A percentile compares a stretch with the other conserved stretches of the same genome.
Conservation (phyloP, 495 filamentous ascomycete genomes). For the Penicillium daleae region DNA sequence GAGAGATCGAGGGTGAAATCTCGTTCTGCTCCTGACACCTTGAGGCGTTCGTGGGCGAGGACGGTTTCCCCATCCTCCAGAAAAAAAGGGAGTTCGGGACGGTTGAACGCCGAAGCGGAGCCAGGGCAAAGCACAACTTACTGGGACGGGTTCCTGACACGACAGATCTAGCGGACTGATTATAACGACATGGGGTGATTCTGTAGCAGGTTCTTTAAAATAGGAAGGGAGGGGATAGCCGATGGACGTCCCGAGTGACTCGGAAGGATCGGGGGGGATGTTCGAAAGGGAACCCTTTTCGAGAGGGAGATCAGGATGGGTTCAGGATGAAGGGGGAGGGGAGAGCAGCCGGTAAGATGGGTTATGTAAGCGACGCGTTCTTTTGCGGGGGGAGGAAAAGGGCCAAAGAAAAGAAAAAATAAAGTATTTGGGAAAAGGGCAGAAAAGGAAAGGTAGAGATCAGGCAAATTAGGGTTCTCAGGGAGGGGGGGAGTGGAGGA, state of each 20-base stretch:
- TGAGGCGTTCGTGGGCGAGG: neutral
- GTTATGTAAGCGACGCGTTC: constrained; percentile 29
- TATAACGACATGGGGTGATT: constrained; percentile 51
- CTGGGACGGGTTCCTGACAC: constrained; percentile 46
- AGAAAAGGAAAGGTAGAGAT: constrained; percentile 6
- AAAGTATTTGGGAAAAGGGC: constrained; percentile 1
- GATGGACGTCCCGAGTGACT: constrained; percentile 21
- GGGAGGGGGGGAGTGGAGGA: constrained; percentile 1
- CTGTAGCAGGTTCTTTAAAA: too few species aligned
- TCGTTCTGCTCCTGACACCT: neutral
- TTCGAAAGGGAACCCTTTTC: constrained; percentile 23
- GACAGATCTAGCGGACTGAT: constrained; percentile 35
- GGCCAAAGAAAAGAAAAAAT: neutral
- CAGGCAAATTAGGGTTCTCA: constrained; percentile 12
- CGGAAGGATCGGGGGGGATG: constrained; percentile 19
- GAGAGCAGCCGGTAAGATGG: constrained; percentile 19
- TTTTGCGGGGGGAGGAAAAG: constrained; percentile 25
- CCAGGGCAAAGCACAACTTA: constrained; percentile 24
- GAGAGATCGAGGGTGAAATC: neutral
- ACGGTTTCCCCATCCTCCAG: neutral
- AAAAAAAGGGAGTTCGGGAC: constrained; percentile 11
- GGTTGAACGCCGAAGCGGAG: constrained; percentile 8
- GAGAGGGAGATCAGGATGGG: constrained; percentile 1
- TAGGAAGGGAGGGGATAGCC: constrained; percentile 5
- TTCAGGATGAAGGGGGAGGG: constrained; percentile 22